Conservation (phyloP, 352 stramenopile species). For the Pythium chondricola region DNA sequence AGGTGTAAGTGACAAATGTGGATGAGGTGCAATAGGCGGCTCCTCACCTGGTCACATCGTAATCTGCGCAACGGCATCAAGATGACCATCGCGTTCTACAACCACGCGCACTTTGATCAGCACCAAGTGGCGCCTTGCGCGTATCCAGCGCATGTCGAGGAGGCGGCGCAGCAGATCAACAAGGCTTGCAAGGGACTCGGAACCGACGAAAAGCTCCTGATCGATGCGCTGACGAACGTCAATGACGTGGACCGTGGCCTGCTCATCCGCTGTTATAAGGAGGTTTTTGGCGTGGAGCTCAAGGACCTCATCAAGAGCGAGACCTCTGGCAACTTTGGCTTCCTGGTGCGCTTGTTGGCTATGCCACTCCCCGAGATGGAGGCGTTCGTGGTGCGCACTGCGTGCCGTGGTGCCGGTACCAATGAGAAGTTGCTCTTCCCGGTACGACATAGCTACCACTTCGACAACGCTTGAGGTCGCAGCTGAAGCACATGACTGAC, state of each 20-base stretch:
- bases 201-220: conserved; percentile 61
- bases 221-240: conserved; percentile 36
- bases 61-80: too few species aligned
- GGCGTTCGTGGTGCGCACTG: conserved; percentile 57
- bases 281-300: conserved; percentile 50
- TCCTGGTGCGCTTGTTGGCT: conserved; percentile 52
- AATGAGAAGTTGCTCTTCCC: conserved; percentile 67
- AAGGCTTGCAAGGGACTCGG: conserved; percentile 61
- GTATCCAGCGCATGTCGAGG: conserved; percentile 44
- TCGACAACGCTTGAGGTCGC: too few species aligned
- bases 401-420: conserved; percentile 38
- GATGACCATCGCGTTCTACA: conserved; percentile 29
- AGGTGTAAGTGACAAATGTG: too few species aligned
- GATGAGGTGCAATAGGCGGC: too few species aligned
- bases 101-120: conserved; percentile 13
- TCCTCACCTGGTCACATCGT: too few species aligned
- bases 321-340: conserved; percentile 61
- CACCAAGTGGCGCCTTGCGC: conserved; percentile 10
- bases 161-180: conserved; percentile 44
- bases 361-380: conserved; percentile 61
- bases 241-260: conserved; percentile 47
- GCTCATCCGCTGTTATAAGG: conserved; percentile 62
- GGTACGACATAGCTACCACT: too few species aligned
- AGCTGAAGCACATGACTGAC: not conserved
- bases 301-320: conserved; percentile 60